Conservation (phyloP, 2,329 filamentous ascomycete genomes). For the Diaporthe vaccinii region DNA sequence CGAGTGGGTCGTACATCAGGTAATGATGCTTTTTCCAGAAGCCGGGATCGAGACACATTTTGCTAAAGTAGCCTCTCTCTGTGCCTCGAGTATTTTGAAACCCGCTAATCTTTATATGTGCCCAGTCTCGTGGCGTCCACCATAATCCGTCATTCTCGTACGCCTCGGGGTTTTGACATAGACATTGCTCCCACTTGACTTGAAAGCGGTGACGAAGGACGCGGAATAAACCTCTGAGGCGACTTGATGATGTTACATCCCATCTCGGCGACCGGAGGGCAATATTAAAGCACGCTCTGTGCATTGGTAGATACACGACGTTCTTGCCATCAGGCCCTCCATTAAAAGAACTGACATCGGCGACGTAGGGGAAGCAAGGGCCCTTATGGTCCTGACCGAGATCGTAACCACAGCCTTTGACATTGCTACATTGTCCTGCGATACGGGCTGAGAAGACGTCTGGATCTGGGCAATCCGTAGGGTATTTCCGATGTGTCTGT, state of each 20-base stretch:
- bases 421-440: background rate
- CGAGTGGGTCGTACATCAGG: background rate
- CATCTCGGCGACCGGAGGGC: background rate
- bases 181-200: conserved; percentile 4
- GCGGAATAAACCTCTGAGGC: background rate
- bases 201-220: conserved; percentile 9
- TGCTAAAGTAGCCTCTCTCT: conserved; percentile 7
- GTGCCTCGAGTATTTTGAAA: conserved; percentile 3
- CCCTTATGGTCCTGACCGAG: background rate
- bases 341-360: background rate
- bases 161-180: background rate
- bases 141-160: background rate
- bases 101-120: background rate
- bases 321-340: conserved; percentile 12
- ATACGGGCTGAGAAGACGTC: background rate
- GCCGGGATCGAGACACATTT: background rate
- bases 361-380: background rate
- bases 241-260: background rate
- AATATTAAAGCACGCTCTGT: background rate
- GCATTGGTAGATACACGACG: background rate
- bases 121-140: background rate
- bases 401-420: background rate
- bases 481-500: background rate
- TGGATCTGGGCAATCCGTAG: background rate
- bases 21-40: background rate